Percentiles rank a stretch among this genome's conserved stretches.
Conservation (phyloP, 2,329 filamentous ascomycete species). For the Mycosphaerelloides madeirae region DNA sequence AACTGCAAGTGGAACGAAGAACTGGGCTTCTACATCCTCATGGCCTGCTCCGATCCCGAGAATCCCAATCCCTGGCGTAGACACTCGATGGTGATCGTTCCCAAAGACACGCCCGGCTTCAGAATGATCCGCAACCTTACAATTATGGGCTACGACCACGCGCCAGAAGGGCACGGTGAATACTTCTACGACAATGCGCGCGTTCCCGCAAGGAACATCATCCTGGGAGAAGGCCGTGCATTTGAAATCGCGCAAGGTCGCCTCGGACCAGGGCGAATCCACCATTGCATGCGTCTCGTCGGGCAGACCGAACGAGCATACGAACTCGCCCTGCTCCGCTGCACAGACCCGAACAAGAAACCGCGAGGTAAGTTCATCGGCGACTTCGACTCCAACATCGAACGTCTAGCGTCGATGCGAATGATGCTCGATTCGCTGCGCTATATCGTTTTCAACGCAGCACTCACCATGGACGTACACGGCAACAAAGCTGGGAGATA, state of each 20-base stretch:
- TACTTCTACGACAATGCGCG: constrained; percentile 82
- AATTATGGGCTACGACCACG: constrained; percentile 94
- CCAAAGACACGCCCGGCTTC: constrained; percentile 74
- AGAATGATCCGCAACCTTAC: constrained; percentile 87
- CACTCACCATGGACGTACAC: constrained; percentile 82
- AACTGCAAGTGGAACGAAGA: constrained; percentile 87
- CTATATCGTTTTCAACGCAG: constrained; percentile 84
- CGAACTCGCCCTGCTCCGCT: constrained; percentile 86
- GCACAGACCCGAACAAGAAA: constrained; percentile 85
- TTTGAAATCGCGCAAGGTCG: constrained; percentile 98
- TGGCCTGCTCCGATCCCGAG: constrained; percentile 79
- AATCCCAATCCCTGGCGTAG: constrained; percentile 77
- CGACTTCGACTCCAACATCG: constrained; percentile 87
- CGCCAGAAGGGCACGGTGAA: constrained; percentile 91
- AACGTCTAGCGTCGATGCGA: constrained; percentile 85
- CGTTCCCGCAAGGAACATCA: constrained; percentile 74
- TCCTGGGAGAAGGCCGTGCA: constrained; percentile 87
- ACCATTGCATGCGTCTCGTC: constrained; percentile 93
- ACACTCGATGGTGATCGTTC: constrained; percentile 90
- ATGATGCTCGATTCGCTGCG: constrained; percentile 90
- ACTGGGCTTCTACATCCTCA: constrained; percentile 87
- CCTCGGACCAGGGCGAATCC: constrained; percentile 90
- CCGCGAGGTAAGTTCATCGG: constrained; percentile 80
- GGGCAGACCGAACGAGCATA: constrained; percentile 82
- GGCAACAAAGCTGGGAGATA: constrained; percentile 82